These are phyloP conservation scores for Endocladia muricata DNA, from an alignment of 31 red algal genomes.

Conservation along the genomic window DNA sequence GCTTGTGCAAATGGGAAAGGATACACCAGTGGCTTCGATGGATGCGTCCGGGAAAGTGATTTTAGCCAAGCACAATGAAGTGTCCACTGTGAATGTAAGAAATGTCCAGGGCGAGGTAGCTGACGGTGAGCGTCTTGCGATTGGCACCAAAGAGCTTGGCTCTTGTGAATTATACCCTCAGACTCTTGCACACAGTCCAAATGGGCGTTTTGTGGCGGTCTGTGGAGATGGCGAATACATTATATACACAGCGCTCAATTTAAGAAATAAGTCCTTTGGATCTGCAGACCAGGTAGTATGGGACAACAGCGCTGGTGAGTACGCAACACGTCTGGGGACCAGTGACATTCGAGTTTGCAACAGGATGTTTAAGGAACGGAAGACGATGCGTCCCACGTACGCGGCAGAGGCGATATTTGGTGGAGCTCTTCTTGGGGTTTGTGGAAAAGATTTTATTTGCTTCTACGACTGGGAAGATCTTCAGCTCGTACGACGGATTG, in stretches of 20 bases:
- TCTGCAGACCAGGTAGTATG: slow-evolving; percentile 96
- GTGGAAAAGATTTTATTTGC: slow-evolving; percentile 90
- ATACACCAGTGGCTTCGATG: slow-evolving; percentile 93
- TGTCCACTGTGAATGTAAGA: slow-evolving; percentile 75
- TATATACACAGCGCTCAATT: slow-evolving; percentile 95
- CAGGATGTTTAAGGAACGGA: slow-evolving; percentile 89
- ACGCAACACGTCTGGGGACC: slow-evolving; percentile 75
- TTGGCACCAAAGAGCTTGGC: slow-evolving; percentile 86
- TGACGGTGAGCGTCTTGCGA: slow-evolving; percentile 82
- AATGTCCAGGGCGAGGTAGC: slow-evolving; percentile 36
- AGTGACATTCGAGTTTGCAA: slow-evolving; percentile 88
- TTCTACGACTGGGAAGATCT: slow-evolving; percentile 99
- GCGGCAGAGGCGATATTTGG: slow-evolving; percentile 85
- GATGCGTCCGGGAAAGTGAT: slow-evolving; percentile 94
- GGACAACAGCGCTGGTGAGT: slow-evolving; percentile 94
- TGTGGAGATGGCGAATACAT: slow-evolving; percentile 99
- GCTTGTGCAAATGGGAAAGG: slow-evolving; percentile 89
- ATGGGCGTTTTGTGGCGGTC: slow-evolving; percentile 98
- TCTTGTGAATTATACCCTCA: slow-evolving; percentile 93
- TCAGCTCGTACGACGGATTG: slow-evolving; percentile 87
- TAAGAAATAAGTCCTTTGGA: slow-evolving; percentile 96
- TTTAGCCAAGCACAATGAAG: slow-evolving; percentile 92
- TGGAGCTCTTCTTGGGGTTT: slow-evolving; percentile 81
- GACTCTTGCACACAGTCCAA: slow-evolving; percentile 81
- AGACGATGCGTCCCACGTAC: slow-evolving; percentile 83